Conservation (phyloP, 2,329 filamentous ascomycete genomes). For the Emmonsiellopsis sp. region DNA sequence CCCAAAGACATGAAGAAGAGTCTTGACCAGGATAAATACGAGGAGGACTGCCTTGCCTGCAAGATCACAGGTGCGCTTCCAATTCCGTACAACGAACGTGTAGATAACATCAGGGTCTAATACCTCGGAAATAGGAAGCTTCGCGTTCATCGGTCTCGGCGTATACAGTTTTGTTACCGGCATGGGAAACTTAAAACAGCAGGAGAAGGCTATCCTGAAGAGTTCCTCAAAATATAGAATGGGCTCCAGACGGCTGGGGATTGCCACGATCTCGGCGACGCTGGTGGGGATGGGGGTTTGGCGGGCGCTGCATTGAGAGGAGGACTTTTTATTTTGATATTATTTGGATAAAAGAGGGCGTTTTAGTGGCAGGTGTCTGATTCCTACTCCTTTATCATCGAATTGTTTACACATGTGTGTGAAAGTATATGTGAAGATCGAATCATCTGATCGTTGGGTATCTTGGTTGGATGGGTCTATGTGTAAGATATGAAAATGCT, state of each 20-base stretch:
- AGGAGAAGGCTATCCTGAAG: slow-evolving; percentile 53
- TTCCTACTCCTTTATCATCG: no score
- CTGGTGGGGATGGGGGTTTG: slow-evolving; percentile 64
- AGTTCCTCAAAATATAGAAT: slow-evolving; percentile 65
- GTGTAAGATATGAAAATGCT: slow-evolving; percentile 8
- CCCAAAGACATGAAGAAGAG: slow-evolving; percentile 55
- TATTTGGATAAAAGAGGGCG: no score
- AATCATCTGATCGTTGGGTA: slow-evolving; percentile 9
- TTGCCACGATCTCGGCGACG: slow-evolving; percentile 57
- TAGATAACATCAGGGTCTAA: not conserved
- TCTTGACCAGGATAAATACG: slow-evolving; percentile 29
- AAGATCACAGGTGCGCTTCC: slow-evolving; percentile 56
- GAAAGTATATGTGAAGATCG: not conserved
- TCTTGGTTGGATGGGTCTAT: slow-evolving; percentile 9
- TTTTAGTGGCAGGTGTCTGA: no score
- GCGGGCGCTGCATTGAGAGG: slow-evolving; percentile 37
- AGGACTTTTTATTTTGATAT: not conserved
- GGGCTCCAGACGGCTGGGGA: slow-evolving; percentile 58
- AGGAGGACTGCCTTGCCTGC: slow-evolving; percentile 61
- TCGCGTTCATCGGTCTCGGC: slow-evolving; percentile 65
- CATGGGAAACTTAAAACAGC: slow-evolving; percentile 59
- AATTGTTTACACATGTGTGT: not conserved
- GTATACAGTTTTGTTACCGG: slow-evolving; percentile 71
- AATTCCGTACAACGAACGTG: not conserved
- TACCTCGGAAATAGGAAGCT: slow-evolving; percentile 33